Conservation (phyloP, 2,329 filamentous ascomycete species). For the Fusarium torreyae region DNA sequence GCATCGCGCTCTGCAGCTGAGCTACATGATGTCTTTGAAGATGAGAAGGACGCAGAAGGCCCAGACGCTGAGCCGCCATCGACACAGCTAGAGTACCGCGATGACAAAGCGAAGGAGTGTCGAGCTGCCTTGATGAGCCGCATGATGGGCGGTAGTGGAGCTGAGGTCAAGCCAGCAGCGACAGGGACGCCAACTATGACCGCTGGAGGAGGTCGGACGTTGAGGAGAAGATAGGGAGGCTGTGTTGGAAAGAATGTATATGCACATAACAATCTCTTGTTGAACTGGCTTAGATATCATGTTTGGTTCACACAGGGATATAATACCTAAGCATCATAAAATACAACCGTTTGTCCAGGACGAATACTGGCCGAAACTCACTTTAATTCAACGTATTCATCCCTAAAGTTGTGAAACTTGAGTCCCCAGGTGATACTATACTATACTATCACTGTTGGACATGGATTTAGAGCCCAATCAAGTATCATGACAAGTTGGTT, state of each 20-base stretch:
- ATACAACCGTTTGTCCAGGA: too few relatives aligned
- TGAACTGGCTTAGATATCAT: conserved; percentile 2
- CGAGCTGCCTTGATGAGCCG: conserved; percentile 63
- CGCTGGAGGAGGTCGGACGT: conserved; percentile 33
- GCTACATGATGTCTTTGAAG: conserved; percentile 49
- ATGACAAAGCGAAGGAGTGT: conserved; percentile 63
- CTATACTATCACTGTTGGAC: not conserved
- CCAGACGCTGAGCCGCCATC: conserved; percentile 57
- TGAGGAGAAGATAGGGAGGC: conserved; percentile 44
- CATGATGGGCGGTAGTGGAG: conserved; percentile 54
- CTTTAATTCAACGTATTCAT: too few relatives aligned
- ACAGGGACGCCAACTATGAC: conserved; percentile 17
- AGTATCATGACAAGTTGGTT: not conserved
- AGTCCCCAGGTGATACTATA: too few relatives aligned
- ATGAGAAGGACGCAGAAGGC: conserved; percentile 45
- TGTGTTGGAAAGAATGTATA: conserved; percentile 4
- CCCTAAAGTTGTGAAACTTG: too few relatives aligned
- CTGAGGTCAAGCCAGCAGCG: conserved; percentile 33
- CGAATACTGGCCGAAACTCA: too few relatives aligned
- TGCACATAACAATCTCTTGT: conserved; percentile 11
- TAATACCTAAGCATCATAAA: not conserved
- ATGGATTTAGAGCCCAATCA: too few relatives aligned
- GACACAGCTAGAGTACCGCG: conserved; percentile 69
- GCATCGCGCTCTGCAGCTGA: conserved; percentile 58
- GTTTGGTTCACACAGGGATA: conserved; percentile 4